A percentile compares a stretch with the other conserved stretches of the same genome.
These are phyloP conservation scores for Beauveria asiatica DNA, from an alignment of 2,329 filamentous ascomycete species.

Conservation along the genomic window DNA sequence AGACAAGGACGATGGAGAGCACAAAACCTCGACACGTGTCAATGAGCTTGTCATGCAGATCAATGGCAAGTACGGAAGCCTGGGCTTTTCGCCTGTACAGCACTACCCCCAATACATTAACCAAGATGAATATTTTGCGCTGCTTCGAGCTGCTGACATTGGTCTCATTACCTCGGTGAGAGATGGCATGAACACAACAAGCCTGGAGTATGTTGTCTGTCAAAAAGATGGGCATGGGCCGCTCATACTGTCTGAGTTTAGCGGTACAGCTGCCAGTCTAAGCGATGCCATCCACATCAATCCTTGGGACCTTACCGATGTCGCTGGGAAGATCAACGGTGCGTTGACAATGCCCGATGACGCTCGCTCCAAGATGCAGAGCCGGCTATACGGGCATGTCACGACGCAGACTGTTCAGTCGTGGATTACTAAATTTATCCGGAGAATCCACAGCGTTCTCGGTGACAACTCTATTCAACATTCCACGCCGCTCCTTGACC, in stretches of 20 bases:
- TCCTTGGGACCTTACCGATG: constrained; percentile 82
- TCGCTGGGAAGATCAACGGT: constrained; percentile 73
- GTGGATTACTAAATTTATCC: constrained; percentile 76
- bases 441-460: constrained; percentile 71
- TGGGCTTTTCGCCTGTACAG: constrained; percentile 84
- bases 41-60: constrained; percentile 86
- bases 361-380: constrained; percentile 60
- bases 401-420: constrained; percentile 76
- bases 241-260: constrained; percentile 92
- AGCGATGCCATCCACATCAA: constrained; percentile 90
- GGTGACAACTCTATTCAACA: constrained; percentile 66
- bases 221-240: constrained; percentile 82
- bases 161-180: constrained; percentile 91
- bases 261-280: constrained; percentile 81
- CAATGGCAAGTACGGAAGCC: constrained; percentile 80
- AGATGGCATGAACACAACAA: constrained; percentile 97
- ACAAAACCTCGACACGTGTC: constrained; percentile 79
- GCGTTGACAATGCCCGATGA: constrained; percentile 68
- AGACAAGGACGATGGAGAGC: constrained; percentile 66
- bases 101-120: constrained; percentile 91
- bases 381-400: constrained; percentile 72
- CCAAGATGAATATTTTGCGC: constrained; percentile 85
- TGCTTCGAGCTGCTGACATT: constrained; percentile 84
- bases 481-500: constrained; percentile 75
- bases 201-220: constrained; percentile 87